These are phyloP conservation scores for Tuber aestivum DNA, from an alignment of 495 filamentous ascomycete genomes.

Conservation along the genomic window DNA sequence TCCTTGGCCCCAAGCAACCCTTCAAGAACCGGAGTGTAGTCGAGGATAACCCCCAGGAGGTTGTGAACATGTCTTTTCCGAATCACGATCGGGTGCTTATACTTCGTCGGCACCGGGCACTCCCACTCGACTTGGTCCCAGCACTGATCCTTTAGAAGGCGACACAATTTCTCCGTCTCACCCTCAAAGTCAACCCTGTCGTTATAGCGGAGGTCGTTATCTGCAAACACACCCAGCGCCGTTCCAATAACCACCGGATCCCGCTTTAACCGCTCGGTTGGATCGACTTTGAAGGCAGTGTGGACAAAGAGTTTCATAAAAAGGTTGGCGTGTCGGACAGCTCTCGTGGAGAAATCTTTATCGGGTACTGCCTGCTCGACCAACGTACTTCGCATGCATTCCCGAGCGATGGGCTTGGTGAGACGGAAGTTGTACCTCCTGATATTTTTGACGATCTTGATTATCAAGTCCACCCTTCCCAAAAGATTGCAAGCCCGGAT, in stretches of 20 bases:
- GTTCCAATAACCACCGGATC: conserved; percentile 30
- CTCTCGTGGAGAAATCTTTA: conserved; percentile 6
- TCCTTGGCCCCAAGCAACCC: conserved; percentile 31
- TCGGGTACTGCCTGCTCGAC: neutral
- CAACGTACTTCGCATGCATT: conserved; percentile 21
- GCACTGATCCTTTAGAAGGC: conserved; percentile 12
- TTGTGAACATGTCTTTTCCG: conserved; percentile 1
- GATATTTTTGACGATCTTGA: conserved; percentile 16
- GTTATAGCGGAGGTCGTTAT: conserved; percentile 21
- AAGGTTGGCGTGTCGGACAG: conserved; percentile 5
- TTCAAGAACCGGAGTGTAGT: conserved; percentile 36
- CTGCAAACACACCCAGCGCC: conserved; percentile 23
- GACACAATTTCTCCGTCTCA: neutral
- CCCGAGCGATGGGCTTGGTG: conserved; percentile 8
- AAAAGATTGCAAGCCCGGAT: conserved; percentile 1
- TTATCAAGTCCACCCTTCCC: conserved; percentile 27
- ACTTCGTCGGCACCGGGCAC: neutral
- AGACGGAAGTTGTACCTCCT: conserved; percentile 17
- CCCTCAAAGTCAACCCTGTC: conserved; percentile 13
- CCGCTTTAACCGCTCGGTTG: conserved; percentile 14
- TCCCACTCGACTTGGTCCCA: conserved; percentile 4
- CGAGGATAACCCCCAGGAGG: neutral
- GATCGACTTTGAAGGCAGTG: conserved; percentile 20
- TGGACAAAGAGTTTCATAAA: conserved; percentile 23
- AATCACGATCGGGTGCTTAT: neutral